Base-by-base conservation (phyloP, 1,139 yeast genomes). In the Insectozyma bohioensis region DNA sequence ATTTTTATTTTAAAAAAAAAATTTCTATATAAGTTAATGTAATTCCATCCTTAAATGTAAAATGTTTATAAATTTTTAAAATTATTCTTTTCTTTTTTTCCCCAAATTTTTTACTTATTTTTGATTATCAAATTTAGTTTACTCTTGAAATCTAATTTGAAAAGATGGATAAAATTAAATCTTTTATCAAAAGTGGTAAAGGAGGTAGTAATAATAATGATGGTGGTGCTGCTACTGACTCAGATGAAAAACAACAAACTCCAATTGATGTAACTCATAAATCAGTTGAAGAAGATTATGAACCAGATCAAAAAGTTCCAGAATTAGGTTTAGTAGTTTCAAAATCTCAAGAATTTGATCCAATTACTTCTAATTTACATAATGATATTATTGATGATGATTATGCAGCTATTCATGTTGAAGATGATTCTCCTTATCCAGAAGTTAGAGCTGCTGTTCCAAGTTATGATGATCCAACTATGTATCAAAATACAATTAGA, bases 381-480 rank as follows among this genome's bases (percentile, higher is more conserved):
- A 39, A 47, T 25, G 57, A 49, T 6, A 48, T 55, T 21, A 56
- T 55, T 16, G 55, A 51, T 20, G 75, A 68, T 43, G 73, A 64
- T 12, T 69, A 69, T 47, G 67, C 78, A 31, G 69, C 65, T 39
- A 48, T 63, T 24, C 45, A 46, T 11, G 69, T 65, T 19, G 72
- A 65, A 47, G 71, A 75, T 47, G 80, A 80, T 48, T 76, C 82
- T 13, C 81, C 84, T 6, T 78, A 76, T 50, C 78, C 85, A 0
- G 86, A 80, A 51, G 87, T 80, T 25, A 67, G 86, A 49, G 84
- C 85, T 5, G 71, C 85, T 4, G 85, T 80, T 24, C 83, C 85
- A 2, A 70, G 79, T 22, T 58, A 65, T 16, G 86, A 80, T 50
- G 81, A 79, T 49, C 63, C 69, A 2, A 40, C 61, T 1, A 46